phyloP scores from a whole-genome alignment of 75 land plant genomes.

The Cunninghamia lanceolata region DNA sequence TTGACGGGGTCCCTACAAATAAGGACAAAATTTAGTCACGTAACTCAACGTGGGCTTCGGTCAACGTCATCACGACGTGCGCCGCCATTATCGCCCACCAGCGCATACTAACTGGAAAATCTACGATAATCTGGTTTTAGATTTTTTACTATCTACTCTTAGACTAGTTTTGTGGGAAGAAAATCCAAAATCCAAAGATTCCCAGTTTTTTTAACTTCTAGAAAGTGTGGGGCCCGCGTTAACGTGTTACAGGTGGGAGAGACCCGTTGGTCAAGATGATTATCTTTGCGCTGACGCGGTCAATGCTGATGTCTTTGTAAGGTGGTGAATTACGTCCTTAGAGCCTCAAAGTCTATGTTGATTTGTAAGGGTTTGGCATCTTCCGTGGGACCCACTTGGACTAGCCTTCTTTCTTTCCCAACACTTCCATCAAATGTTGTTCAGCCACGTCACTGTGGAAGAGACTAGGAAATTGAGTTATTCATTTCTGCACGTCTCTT shows the following conservation, averaged over 20 bases:
- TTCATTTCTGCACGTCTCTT: background rate
- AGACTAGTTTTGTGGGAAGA: no score
- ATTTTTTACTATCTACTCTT: no score
- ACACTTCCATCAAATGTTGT: background rate
- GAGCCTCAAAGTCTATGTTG: background rate
- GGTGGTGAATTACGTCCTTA: background rate
- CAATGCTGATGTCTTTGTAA: background rate
- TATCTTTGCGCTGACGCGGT: background rate
- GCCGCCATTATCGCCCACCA: constrained; percentile 6
- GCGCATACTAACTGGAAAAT: background rate
- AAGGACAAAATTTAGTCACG: background rate
- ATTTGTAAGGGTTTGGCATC: background rate
- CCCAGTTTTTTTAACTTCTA: background rate
- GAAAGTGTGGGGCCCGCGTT: background rate
- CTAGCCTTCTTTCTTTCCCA: background rate
- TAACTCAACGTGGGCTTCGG: constrained; percentile 2
- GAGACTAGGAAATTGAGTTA: background rate
- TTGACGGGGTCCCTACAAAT: background rate
- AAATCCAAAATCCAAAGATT: background rate
- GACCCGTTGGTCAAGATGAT: constrained; percentile 1
- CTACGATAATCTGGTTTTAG: background rate
- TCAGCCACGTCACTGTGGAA: background rate
- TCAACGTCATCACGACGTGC: constrained; percentile 6
- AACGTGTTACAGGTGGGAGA: background rate
- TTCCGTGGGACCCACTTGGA: background rate